A percentile compares a stretch with the other conserved stretches of the same genome.
Conservation (phyloP, 2,329 filamentous ascomycete species). For the Harringtonia aguacate region DNA sequence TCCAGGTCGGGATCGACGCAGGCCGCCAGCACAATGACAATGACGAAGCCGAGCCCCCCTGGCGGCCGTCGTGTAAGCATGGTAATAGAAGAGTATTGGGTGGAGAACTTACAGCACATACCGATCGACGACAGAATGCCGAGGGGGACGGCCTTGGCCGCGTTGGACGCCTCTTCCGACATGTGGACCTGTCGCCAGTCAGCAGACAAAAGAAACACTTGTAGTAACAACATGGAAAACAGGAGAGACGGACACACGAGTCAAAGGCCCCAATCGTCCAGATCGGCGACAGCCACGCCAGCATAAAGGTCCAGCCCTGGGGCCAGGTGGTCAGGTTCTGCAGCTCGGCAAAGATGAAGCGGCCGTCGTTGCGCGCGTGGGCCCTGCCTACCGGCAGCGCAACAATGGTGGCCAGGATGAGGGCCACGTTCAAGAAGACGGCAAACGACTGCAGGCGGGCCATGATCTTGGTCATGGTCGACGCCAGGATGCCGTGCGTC, state of each 20-base stretch:
- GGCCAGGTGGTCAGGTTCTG: constrained; percentile 50
- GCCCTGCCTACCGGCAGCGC: constrained; percentile 41
- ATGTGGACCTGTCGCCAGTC: constrained; percentile 20
- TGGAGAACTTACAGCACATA: constrained; percentile 22
- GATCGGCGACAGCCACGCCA: constrained; percentile 50
- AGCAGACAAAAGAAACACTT: not conserved
- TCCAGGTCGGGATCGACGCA: constrained; percentile 43
- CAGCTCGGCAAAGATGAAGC: constrained; percentile 44
- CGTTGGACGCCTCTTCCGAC: constrained; percentile 50
- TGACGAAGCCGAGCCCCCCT: constrained; percentile 46
- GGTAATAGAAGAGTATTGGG: no score
- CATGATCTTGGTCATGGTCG: constrained; percentile 43
- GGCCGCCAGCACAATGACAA: constrained; percentile 45
- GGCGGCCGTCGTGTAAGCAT: not conserved
- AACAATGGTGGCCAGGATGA: constrained; percentile 45
- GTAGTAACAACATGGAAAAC: not conserved
- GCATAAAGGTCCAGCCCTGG: constrained; percentile 46
- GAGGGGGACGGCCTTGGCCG: constrained; percentile 37
- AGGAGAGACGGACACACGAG: constrained; percentile 35
- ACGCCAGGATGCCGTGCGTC: constrained; percentile 42
- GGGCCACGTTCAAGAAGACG: constrained; percentile 41
- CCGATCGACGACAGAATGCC: constrained; percentile 49
- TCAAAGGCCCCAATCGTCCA: constrained; percentile 51
- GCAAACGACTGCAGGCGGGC: constrained; percentile 46
- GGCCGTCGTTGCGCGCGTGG: constrained; percentile 25